These are phyloP conservation scores for Cladosporium sp. DNA, from an alignment of 2,329 filamentous ascomycete genomes.

Conservation along the genomic window DNA sequence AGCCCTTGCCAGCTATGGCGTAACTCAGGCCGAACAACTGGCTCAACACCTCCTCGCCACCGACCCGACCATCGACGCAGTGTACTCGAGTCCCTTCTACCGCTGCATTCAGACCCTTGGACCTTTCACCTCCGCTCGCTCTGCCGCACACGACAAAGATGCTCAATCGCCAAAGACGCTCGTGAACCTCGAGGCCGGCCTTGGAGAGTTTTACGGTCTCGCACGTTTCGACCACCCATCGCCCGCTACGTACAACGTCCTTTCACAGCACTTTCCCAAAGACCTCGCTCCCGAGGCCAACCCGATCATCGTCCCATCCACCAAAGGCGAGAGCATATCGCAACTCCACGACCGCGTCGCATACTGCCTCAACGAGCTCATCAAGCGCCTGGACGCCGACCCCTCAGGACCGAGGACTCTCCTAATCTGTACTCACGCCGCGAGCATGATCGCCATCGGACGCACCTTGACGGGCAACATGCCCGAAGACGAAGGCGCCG, in stretches of 20 bases:
- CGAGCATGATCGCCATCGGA: slow-evolving; percentile 80
- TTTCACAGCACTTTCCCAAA: slow-evolving; percentile 65
- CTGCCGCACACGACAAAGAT: slow-evolving; percentile 17
- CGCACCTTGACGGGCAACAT: slow-evolving; percentile 72
- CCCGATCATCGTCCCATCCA: slow-evolving; percentile 62
- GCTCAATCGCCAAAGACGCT: slow-evolving; percentile 14
- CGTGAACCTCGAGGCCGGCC: slow-evolving; percentile 37
- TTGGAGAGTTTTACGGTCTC: slow-evolving; percentile 83
- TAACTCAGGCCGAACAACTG: slow-evolving; percentile 75
- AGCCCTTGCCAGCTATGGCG: slow-evolving; percentile 78
- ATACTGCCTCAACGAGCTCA: slow-evolving; percentile 63
- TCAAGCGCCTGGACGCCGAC: slow-evolving; percentile 64
- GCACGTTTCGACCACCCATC: slow-evolving; percentile 81
- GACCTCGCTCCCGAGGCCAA: slow-evolving; percentile 40
- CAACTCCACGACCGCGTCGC: slow-evolving; percentile 78
- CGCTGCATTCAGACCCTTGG: slow-evolving; percentile 79
- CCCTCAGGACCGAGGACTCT: slow-evolving; percentile 62
- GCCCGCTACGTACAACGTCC: slow-evolving; percentile 59
- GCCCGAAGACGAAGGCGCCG: slow-evolving; percentile 64
- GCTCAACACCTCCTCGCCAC: slow-evolving; percentile 58
- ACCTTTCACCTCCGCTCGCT: slow-evolving; percentile 57
- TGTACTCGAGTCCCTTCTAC: slow-evolving; percentile 86
- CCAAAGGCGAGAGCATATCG: slow-evolving; percentile 71
- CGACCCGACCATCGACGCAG: slow-evolving; percentile 62
- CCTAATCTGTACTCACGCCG: slow-evolving; percentile 84